Evolutionary conservation across 2,329 filamentous ascomycete genomes (phyloP), one percentile per base, ranked within the genome.

Genomic region (Tolypocladium guangdongense): DNA sequence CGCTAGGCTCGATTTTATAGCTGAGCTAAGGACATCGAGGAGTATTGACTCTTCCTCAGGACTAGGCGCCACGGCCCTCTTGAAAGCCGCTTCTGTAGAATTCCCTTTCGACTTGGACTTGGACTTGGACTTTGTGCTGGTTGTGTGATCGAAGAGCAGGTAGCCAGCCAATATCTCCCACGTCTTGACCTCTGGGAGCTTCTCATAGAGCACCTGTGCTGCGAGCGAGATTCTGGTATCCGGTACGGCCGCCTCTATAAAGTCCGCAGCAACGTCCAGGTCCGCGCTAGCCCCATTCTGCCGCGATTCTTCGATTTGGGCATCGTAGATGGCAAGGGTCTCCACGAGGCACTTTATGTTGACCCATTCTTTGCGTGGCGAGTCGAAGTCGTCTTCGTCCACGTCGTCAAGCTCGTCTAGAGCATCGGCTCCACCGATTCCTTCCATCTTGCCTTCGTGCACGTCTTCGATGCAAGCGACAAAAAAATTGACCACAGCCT

Each of bases 161-260:
- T 96, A 99, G 18, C 90, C 90, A 30, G 90, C 87, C 54, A 99
- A 71, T 5, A 87, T 79, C 64, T 95, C 88, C 93, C 93, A 99
- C 54, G 90, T 84, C 59, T 83, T 82, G 33, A 96, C 78, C 61
- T 93, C 89, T 0, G 83, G 76, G 56, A 96, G 81, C 60, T 87
- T 86, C 57, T 93, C 88, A 62, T 89, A 95, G 5, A 97, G 77
- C 0, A 85, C 87, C 66, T 95, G 88, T 0, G 90, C 87, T 20
- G 92, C 92, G 32, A 96, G 78, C 3, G 88, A 87, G 61, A 95
- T 90, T 50, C 92, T 82, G 0, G 90, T 93, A 58, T 95, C 90
- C 1, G 84, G 76, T 2, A 82, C 78, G 48, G 78, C 75, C 36
- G 84, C 79, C 56, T 87, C 82, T 30, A 89, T 66, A 30, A 84